Base-by-base conservation (phyloP, 176 grass and related monocot genomes). In the Musa schizocarpa region DNA sequence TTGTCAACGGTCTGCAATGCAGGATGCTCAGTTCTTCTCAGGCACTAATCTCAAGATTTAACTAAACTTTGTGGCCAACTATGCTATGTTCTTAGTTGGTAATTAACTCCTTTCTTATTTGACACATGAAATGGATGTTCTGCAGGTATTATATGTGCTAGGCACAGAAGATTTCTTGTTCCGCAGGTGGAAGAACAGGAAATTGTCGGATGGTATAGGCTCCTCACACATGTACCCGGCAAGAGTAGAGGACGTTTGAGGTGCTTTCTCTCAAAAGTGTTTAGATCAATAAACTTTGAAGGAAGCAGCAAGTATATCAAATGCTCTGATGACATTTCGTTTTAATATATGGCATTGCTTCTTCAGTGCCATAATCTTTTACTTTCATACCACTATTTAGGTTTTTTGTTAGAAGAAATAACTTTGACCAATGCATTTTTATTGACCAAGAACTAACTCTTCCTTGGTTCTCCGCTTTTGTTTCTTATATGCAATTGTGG, bases 141-240 rank as follows among this genome's bases (percentile, higher is more conserved):
- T 56, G 2, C 77, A 99, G 95, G 84, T 85, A 67, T 84, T 77
- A 0, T 99, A 93, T 89, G 95, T 94, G 63, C 84, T 99, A 50
- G 85, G 89, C 27, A 99, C 95, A 3, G 95, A 99, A 76, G 95
- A 99, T 86, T 91, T 82, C 76, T 83, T 97, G 69, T 94, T 84
- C 65, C 79, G 88, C 23, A 64, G 77, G 27, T 72, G 70, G 73
- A 91, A 91, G 79, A 85, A 82, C 72, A 74, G 78, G 68, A 80
- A 82, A 73, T 24, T 75, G 54, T 50, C 71, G 16, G 8, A 53
- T 63, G 12, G 54, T 53, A 43, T 71, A 77, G 65, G 52, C 50
- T 19, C 48, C 76, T 9, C 14, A 77, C 9, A 43, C 3, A 43
- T 43, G 34, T 43, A 43, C 34, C 34, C 34, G 4, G 34, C 34